These are phyloP conservation scores for Saccharomyces mikatae DNA, from an alignment of 805 yeast species.

Conservation along the genomic window DNA sequence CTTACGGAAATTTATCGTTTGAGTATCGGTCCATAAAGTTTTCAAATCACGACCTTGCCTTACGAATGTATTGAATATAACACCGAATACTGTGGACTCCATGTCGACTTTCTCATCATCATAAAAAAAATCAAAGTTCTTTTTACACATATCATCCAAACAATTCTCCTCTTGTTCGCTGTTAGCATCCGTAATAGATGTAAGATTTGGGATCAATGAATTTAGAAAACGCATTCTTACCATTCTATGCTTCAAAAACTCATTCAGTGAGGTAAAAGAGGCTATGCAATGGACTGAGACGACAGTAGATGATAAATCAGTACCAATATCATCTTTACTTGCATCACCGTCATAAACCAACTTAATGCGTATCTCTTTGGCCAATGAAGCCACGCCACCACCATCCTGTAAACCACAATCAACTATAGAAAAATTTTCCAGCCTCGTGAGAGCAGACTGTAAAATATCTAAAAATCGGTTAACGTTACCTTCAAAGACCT, in stretches of 20 bases:
- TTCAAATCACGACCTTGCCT: constrained; percentile 36
- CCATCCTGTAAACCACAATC: constrained; percentile 35
- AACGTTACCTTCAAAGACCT: constrained; percentile 30
- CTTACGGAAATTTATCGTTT: constrained; percentile 42
- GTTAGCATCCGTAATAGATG: constrained; percentile 2
- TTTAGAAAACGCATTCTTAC: constrained; percentile 22
- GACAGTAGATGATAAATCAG: constrained; percentile 22
- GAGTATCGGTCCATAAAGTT: constrained; percentile 52
- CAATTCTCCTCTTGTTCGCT: constrained; percentile 8
- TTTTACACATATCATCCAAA: constrained; percentile 14
- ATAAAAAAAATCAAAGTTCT: constrained; percentile 48
- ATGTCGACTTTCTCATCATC: constrained; percentile 51
- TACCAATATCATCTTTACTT: constrained; percentile 20
- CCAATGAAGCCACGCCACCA: constrained; percentile 51
- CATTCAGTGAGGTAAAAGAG: constrained; percentile 38
- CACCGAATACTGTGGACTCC: constrained; percentile 71
- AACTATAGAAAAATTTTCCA: constrained; percentile 62
- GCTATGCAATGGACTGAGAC: constrained; percentile 48
- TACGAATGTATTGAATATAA: constrained; percentile 45
- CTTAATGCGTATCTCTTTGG: constrained; percentile 59
- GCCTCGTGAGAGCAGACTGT: constrained; percentile 66
- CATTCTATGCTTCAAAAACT: constrained; percentile 36
- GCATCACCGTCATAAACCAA: constrained; percentile 36
- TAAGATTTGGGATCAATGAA: constrained; percentile 14
- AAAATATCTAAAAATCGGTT: constrained; percentile 46